Evolutionary conservation across 805 yeast genomes (phyloP).

Genomic region (Teunomyces panamensis): DNA sequence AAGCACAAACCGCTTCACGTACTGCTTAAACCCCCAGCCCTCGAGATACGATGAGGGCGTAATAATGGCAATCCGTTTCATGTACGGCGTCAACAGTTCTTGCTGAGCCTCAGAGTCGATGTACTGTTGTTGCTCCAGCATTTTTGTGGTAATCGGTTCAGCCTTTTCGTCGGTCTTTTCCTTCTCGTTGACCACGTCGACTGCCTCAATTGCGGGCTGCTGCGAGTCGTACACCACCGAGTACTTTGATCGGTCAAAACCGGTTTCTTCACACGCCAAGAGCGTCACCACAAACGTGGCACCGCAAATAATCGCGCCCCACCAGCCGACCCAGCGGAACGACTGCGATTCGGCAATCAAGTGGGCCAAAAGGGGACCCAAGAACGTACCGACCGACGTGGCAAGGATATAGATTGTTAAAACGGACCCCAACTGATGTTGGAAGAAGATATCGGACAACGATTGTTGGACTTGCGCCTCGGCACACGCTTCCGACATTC

Average conservation of each 20-base stretch:
- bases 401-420: conserved; percentile 54
- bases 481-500: conserved; percentile 39
- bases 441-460: conserved; percentile 35
- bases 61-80: conserved; percentile 26
- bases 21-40: conserved; percentile 42
- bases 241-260: conserved; percentile 36
- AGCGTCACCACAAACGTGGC: conserved; percentile 40
- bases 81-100: conserved; percentile 11
- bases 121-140: neutral
- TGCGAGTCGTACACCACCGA: conserved; percentile 12
- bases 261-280: conserved; percentile 56
- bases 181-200: conserved; percentile 4
- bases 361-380: conserved; percentile 62
- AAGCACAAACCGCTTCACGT: conserved; percentile 31
- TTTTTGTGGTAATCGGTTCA: conserved; percentile 2
- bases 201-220: neutral
- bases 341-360: conserved; percentile 48
- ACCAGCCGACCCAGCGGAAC: conserved; percentile 55
- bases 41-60: conserved; percentile 33
- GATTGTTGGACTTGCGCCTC: conserved; percentile 44
- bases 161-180: conserved; percentile 4
- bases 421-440: conserved; percentile 47
- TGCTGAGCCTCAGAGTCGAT: conserved; percentile 3
- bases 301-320: conserved; percentile 43
- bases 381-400: conserved; percentile 50